These are phyloP conservation scores for Dothistroma septosporum DNA, from an alignment of 2,329 filamentous ascomycete genomes.

Conservation along the genomic window DNA sequence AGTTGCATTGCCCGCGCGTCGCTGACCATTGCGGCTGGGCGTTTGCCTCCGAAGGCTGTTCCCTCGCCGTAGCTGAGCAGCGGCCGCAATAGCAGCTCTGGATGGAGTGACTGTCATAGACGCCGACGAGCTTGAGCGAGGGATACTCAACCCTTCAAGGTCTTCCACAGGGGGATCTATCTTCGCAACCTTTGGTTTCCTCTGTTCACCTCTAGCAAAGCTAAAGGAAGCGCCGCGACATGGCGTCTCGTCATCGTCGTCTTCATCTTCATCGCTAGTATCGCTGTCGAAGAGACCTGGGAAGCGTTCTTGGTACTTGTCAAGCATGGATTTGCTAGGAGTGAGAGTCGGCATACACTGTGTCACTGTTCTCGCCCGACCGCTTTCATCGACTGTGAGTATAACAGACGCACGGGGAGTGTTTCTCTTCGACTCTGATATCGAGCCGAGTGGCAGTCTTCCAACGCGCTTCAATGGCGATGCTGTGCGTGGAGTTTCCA, in stretches of 20 bases:
- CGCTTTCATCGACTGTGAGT: slow-evolving; percentile 44
- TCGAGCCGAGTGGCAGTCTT: slow-evolving; percentile 40
- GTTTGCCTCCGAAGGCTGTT: slow-evolving; percentile 30
- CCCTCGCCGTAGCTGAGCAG: slow-evolving; percentile 33
- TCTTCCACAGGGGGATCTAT: slow-evolving; percentile 35
- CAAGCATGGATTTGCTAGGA: slow-evolving; percentile 34
- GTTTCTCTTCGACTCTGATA: slow-evolving; percentile 42
- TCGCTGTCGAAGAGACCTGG: slow-evolving; percentile 44
- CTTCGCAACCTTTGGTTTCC: slow-evolving; percentile 30
- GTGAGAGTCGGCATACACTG: slow-evolving; percentile 30
- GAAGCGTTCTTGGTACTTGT: slow-evolving; percentile 34
- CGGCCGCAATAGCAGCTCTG: slow-evolving; percentile 34
- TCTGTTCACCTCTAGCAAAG: slow-evolving; percentile 28
- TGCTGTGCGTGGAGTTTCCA: slow-evolving; percentile 40
- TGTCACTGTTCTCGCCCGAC: slow-evolving; percentile 41
- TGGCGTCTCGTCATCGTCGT: slow-evolving; percentile 29
- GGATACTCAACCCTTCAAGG: slow-evolving; percentile 33
- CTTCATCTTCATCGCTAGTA: slow-evolving; percentile 29
- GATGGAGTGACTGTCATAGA: slow-evolving; percentile 34
- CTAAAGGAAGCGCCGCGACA: slow-evolving; percentile 32
- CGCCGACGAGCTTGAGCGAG: slow-evolving; percentile 31
- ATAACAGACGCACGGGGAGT: slow-evolving; percentile 42
- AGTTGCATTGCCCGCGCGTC: slow-evolving; percentile 11
- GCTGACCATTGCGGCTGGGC: slow-evolving; percentile 19
- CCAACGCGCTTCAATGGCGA: slow-evolving; percentile 47